A percentile compares a stretch with the other conserved stretches of the same genome.
Conservation (phyloP, 768 basidiomycete genomes). For the Termitomyces sp. region DNA sequence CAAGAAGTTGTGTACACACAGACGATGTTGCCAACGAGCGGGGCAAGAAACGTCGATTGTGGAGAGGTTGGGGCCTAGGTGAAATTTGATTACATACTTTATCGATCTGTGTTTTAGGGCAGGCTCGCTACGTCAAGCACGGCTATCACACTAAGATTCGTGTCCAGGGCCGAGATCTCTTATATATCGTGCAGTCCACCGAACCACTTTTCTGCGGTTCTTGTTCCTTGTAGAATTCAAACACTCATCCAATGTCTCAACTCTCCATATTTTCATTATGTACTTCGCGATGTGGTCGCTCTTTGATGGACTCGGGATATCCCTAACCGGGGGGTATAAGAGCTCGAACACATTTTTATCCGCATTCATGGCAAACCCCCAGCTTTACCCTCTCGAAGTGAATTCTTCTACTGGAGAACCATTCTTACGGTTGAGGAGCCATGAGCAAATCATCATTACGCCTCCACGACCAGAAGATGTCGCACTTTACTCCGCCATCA, state of each 20-base stretch:
- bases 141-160: neutral
- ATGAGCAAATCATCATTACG: slow-evolving; percentile 54
- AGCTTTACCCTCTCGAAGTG: slow-evolving; percentile 26
- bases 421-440: slow-evolving; percentile 46
- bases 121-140: slow-evolving; percentile 15
- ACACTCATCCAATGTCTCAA: neutral
- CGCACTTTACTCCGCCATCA: slow-evolving; percentile 21
- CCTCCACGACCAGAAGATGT: slow-evolving; percentile 38
- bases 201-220: too few species aligned
- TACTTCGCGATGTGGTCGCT: neutral
- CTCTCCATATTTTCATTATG: neutral
- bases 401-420: slow-evolving; percentile 30
- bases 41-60: slow-evolving; percentile 26
- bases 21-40: slow-evolving; percentile 18
- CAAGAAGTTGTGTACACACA: slow-evolving; percentile 21
- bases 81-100: slow-evolving; percentile 26
- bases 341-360: neutral
- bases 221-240: too few species aligned
- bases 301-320: neutral
- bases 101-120: slow-evolving; percentile 36
- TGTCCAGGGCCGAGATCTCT: neutral
- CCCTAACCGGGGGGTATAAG: neutral
- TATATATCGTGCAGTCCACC: too few species aligned
- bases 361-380: slow-evolving; percentile 18
- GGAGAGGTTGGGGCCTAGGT: slow-evolving; percentile 29